phyloP scores from a whole-genome alignment of 768 basidiomycete species.

The Xanthoconium purpureum region DNA sequence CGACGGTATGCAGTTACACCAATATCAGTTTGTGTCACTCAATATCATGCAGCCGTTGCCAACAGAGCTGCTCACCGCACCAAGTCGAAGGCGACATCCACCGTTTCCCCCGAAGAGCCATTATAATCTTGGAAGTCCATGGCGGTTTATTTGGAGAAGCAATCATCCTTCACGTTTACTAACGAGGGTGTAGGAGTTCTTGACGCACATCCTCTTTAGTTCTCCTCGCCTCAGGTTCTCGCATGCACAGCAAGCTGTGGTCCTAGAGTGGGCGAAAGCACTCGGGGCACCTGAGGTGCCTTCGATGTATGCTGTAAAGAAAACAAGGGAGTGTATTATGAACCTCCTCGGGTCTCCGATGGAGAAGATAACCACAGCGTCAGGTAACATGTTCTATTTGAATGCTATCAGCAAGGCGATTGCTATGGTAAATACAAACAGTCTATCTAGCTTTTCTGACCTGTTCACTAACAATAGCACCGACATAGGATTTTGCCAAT shows the following conservation, averaged over 20 bases:
- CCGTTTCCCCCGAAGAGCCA: background rate
- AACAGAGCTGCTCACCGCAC: background rate
- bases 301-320: conserved; percentile 13
- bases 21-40: background rate
- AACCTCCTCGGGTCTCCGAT: conserved; percentile 24
- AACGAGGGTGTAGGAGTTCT: conserved; percentile 25
- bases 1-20: background rate
- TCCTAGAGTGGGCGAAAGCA: conserved; percentile 29
- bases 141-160: background rate
- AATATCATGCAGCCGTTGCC: background rate
- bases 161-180: background rate
- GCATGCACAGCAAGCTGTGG: conserved; percentile 25
- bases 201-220: conserved; percentile 32
- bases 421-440: conserved; percentile 13
- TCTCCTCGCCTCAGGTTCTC: conserved; percentile 33
- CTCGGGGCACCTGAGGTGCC: conserved; percentile 18
- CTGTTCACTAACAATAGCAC: background rate
- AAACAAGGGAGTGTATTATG: conserved; percentile 16
- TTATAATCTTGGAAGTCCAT: conserved; percentile 7
- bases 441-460: background rate
- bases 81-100: background rate
- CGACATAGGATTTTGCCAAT: conserved; percentile 20
- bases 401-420: conserved; percentile 19
- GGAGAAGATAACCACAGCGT: conserved; percentile 13
- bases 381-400: conserved; percentile 30